Evolutionary conservation across 371 early-diverging fungal species (phyloP), one percentile per base, ranked within the genome.

Genomic region (Gilbertella persicaria): DNA sequence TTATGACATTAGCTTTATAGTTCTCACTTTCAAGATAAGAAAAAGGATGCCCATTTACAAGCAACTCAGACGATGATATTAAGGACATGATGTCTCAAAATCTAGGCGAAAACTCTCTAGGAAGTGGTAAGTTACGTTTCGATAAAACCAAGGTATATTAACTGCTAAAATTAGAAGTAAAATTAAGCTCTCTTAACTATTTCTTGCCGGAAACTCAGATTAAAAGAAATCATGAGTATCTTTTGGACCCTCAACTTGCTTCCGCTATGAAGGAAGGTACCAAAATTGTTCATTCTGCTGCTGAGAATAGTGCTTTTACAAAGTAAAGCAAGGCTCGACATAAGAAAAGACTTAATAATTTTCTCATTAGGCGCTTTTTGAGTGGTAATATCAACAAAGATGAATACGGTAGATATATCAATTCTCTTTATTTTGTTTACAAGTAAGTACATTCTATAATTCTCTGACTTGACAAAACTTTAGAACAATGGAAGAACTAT

Each of bases 271-370:
- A 72, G 29, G 77, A 84, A 63, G 79, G 82, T 17, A 84, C 84
- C 41, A 80, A 75, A 68, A 69, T 55, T 50, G 71, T 79, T 39
- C 84, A 84, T 56, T 65, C 56, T 28, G 73, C 73, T 26, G 80
- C 80, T 36, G 84, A 80, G 45, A 72, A 79, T 47, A 80, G 80
- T 36, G 63, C 76, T 36, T 84, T 84, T 47, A 69, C 80, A 58
- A 79, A 77, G 84, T 79, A 64, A 26, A 13, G 55, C 52, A 38
- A 25, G 8, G 14, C 14, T 33, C 33, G 9, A 44, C 36, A 45
- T 39, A 46, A 13, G 25, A 46, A 25, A 13, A 9, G 3, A 17
- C 3, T 37, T 17, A 24, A 24, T 49, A 16, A 14, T 4, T 49
- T 4, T 25, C 19, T 16, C 13, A 21, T 28, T 43, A 60, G 60